Conservation (phyloP, 2,329 filamentous ascomycete genomes). For the Macrophomina tecta region DNA sequence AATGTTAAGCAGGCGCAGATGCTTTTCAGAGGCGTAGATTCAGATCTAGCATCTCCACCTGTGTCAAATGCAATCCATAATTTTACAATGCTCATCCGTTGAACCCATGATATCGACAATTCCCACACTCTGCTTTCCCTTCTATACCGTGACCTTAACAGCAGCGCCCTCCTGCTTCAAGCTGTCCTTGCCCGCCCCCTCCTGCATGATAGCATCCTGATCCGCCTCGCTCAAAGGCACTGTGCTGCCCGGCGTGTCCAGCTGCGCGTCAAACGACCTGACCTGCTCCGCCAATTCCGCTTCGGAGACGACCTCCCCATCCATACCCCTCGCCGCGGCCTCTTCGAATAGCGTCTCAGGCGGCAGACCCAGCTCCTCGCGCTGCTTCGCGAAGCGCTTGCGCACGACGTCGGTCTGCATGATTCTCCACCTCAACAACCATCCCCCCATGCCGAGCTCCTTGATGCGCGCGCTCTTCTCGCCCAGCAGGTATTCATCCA, state of each 20-base stretch:
- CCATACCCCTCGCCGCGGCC: conserved; percentile 31
- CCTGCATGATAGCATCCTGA: conserved; percentile 5
- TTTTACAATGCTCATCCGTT: conserved; percentile 17
- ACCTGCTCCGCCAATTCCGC: conserved; percentile 21
- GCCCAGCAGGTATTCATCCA: conserved; percentile 90
- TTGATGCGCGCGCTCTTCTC: conserved; percentile 75
- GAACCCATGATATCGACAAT: conserved; percentile 18
- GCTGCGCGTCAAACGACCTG: conserved; percentile 5
- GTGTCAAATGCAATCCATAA: conserved; percentile 12
- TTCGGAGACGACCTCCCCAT: conserved; percentile 36
- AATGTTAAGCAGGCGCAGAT: too few species aligned
- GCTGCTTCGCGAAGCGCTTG: conserved; percentile 69
- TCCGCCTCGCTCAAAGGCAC: conserved; percentile 10
- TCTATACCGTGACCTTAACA: conserved; percentile 8
- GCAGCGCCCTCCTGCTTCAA: not conserved
- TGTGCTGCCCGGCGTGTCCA: conserved; percentile 17
- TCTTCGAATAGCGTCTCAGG: conserved; percentile 45
- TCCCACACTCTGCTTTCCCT: not conserved
- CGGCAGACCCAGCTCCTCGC: conserved; percentile 69
- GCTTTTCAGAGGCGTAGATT: too few species aligned
- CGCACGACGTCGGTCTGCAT: conserved; percentile 78
- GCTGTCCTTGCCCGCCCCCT: not conserved
- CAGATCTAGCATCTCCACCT: not conserved
- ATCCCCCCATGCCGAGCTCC: conserved; percentile 87
- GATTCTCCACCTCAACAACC: conserved; percentile 86